Percentiles rank a stretch among this genome's conserved stretches.
phyloP scores from a whole-genome alignment of 1,284 basidiomycete genomes.

The Entoloma clypeatum region DNA sequence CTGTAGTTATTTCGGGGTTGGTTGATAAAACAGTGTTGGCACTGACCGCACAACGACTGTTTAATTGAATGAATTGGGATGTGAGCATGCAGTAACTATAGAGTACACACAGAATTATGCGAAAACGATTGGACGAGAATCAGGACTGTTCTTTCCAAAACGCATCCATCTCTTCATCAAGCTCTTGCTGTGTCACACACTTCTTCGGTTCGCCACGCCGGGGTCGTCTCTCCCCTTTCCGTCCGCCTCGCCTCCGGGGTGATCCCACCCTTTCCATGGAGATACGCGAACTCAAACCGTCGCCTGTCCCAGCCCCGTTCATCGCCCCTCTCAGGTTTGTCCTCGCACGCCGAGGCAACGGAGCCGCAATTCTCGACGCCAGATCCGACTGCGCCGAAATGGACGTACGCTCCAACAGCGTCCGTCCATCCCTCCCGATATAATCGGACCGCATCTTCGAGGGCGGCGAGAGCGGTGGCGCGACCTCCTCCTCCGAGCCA shows the following conservation, averaged over 20 bases:
- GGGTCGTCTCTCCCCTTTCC: slow-evolving; percentile 22
- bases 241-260: slow-evolving; percentile 14
- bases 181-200: slow-evolving; percentile 65
- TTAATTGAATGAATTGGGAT: too few relatives aligned
- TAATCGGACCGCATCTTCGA: slow-evolving; percentile 68
- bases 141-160: slow-evolving; percentile 52
- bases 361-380: slow-evolving; percentile 42
- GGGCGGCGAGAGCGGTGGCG: slow-evolving; percentile 40
- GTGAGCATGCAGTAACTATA: too few relatives aligned
- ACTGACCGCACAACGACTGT: too few relatives aligned
- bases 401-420: slow-evolving; percentile 55
- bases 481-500: slow-evolving; percentile 25
- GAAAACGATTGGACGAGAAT: slow-evolving; percentile 4
- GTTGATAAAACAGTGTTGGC: too few relatives aligned
- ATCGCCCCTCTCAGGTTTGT: slow-evolving; percentile 16
- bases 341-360: slow-evolving; percentile 38
- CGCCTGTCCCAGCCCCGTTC: slow-evolving; percentile 9
- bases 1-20: too few relatives aligned
- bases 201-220: slow-evolving; percentile 41
- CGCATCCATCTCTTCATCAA: slow-evolving; percentile 75
- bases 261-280: slow-evolving; percentile 24
- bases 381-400: slow-evolving; percentile 37
- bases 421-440: slow-evolving; percentile 44
- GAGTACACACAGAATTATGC: not conserved
- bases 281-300: slow-evolving; percentile 16